phyloP scores from a whole-genome alignment of 768 basidiomycete species.

The Suillus alpinus region DNA sequence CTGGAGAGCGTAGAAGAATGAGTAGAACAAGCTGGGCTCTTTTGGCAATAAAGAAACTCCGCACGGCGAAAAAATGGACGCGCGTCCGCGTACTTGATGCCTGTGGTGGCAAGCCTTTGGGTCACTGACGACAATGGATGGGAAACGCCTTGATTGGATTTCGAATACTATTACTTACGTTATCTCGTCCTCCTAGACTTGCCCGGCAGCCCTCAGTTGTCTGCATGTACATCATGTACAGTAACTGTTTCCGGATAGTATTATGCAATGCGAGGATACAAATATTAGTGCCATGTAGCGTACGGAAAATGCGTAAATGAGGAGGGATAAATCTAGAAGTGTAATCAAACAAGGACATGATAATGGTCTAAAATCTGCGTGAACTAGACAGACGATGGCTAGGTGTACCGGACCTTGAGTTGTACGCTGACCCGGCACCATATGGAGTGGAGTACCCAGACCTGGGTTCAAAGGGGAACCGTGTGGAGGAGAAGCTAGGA shows the following conservation, averaged over 20 bases:
- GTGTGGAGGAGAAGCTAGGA: constrained; percentile 39
- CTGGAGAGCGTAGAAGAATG: not conserved
- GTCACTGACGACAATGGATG: not conserved
- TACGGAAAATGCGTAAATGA: constrained; percentile 16
- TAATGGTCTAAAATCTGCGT: constrained; percentile 31
- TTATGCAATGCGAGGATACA: constrained; percentile 7
- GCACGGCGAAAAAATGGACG: too few species aligned
- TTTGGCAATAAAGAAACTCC: not conserved
- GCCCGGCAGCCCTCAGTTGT: not conserved
- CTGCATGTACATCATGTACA: not conserved
- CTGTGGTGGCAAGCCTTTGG: not conserved
- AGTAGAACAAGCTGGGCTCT: not conserved
- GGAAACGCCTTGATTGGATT: not conserved
- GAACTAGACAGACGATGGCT: constrained; percentile 40
- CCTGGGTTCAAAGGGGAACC: constrained; percentile 35
- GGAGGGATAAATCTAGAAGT: constrained; percentile 11
- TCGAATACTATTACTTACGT: not conserved
- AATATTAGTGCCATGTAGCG: constrained; percentile 16
- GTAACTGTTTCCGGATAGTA: not conserved
- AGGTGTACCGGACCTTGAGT: constrained; percentile 64
- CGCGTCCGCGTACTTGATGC: not conserved
- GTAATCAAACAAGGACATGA: constrained; percentile 3
- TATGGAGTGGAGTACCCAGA: constrained; percentile 63
- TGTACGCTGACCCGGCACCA: constrained; percentile 40
- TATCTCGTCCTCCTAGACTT: not conserved